Base-by-base conservation (phyloP, 352 stramenopile genomes). In the Globisporangium spiculum region DNA sequence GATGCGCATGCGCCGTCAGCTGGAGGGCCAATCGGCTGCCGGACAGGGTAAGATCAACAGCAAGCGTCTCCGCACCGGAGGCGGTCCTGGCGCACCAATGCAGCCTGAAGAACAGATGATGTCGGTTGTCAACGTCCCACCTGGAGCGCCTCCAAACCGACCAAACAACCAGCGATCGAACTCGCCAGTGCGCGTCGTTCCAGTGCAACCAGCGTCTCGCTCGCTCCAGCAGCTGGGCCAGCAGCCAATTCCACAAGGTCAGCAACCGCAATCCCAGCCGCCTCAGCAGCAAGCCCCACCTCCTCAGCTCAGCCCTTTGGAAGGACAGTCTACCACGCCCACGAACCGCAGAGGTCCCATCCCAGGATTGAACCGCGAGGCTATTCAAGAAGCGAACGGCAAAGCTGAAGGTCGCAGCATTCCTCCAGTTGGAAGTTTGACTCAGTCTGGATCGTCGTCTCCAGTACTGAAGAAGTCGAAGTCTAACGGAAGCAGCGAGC, bases 401-500 rank as follows among this genome's bases (percentile, higher is more conserved):
- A 92, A 92, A 63, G 74, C 61, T 27, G 76, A 83, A 54, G 56
- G 60, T 3, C 70, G 76, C 10, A 70, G 41, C 44, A 48, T 76
- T 7, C 67, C 76, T 9, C 66, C 76, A 5, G 66, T 73, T 4
- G 70, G 79, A 41, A 72, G 54, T 27, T 56, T 69, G 46, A 44
- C 63, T 27, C 74, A 75, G 55, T 83, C 81, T 0, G 75, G 73
- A 4, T 75, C 70, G 32, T 86, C 82, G 24, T 89, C 81, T 18
- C 86, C 87, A 0, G 87, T 88, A 3, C 70, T 86, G 24, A 94
- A 94, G 75, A 94, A 94, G 69, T 77, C 81, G 10, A 94, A 94
- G 70, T 75, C 82, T 4, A 90, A 84, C 59, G 80, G 79, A 10
- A 70, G 69, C 0, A 57, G 52, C 14, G 79, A 89, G 20, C 65